phyloP scores from a whole-genome alignment of 129 eudicot species.

The Ambrosia trifida region DNA sequence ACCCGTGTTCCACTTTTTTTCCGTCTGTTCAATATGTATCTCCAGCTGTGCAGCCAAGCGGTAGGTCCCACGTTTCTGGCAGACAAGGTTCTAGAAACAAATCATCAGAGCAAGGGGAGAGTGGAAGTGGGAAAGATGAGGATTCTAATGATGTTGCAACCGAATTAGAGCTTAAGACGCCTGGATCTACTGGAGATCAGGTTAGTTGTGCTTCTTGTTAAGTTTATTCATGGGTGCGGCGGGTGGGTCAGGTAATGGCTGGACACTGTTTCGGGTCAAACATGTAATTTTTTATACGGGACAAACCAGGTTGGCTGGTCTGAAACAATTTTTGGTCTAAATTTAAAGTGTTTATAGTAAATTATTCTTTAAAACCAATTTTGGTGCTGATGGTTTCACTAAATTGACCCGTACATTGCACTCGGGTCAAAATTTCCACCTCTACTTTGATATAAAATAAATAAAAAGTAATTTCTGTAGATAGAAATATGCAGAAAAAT shows the following conservation, averaged over 20 bases:
- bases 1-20: conserved; percentile 67
- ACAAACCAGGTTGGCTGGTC: conserved; percentile 1
- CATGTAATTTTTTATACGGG: background rate
- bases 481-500: background rate
- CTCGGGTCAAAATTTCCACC: background rate
- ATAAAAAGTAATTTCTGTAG: background rate
- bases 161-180: conserved; percentile 83
- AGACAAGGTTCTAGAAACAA: conserved; percentile 59
- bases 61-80: conserved; percentile 54
- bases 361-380: background rate
- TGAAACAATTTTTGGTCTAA: background rate
- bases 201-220: conserved; percentile 32
- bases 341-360: background rate
- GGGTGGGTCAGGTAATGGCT: background rate
- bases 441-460: background rate
- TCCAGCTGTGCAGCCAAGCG: conserved; percentile 51
- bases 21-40: conserved; percentile 58
- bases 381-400: background rate
- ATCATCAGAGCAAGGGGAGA: conserved; percentile 52
- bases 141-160: conserved; percentile 79
- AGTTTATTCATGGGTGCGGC: background rate
- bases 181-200: conserved; percentile 82
- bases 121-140: conserved; percentile 53
- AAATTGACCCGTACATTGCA: too few relatives aligned
- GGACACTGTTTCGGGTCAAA: background rate